Percentiles rank a stretch among this genome's conserved stretches.
phyloP scores from a whole-genome alignment of 2,329 filamentous ascomycete species.

The Akanthomyces dipterigenus region DNA sequence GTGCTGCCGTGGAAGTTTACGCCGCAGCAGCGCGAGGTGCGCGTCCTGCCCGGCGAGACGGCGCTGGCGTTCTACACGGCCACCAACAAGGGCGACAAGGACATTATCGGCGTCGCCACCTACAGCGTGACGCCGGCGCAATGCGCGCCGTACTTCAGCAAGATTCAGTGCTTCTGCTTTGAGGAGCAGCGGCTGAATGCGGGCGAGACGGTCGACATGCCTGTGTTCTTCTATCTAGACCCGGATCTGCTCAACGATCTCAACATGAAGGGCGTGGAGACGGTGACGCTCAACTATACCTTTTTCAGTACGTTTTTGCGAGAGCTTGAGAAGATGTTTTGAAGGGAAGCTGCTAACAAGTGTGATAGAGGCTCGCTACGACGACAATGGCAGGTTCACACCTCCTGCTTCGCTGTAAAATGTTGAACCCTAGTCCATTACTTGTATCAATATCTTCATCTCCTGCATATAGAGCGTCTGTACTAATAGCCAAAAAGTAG shows the following conservation, averaged over 20 bases:
- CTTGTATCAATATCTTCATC: slow-evolving; percentile 1
- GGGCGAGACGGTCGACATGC: slow-evolving; percentile 98
- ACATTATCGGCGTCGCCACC: slow-evolving; percentile 96
- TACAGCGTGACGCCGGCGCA: slow-evolving; percentile 96
- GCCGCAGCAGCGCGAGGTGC: slow-evolving; percentile 93
- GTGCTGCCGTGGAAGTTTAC: slow-evolving; percentile 95
- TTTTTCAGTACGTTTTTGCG: slow-evolving; percentile 88
- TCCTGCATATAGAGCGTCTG: slow-evolving; percentile 4
- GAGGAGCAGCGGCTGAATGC: slow-evolving; percentile 93
- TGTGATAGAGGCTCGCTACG: slow-evolving; percentile 36
- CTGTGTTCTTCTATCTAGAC: slow-evolving; percentile 98
- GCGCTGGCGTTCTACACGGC: slow-evolving; percentile 96
- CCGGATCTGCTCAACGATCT: slow-evolving; percentile 89
- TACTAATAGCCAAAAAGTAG: background rate
- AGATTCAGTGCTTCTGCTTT: slow-evolving; percentile 99
- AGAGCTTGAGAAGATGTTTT: background rate
- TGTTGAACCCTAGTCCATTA: background rate
- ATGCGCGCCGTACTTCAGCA: slow-evolving; percentile 96
- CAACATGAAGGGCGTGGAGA: slow-evolving; percentile 90
- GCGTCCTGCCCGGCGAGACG: slow-evolving; percentile 91
- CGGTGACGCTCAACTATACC: slow-evolving; percentile 92
- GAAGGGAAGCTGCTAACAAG: slow-evolving; percentile 26
- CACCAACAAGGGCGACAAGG: slow-evolving; percentile 79
- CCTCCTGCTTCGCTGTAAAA: slow-evolving; percentile 26
- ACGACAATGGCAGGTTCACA: slow-evolving; percentile 39